Percentiles rank a stretch among this genome's conserved stretches.
Conservation (phyloP, 495 filamentous ascomycete genomes). For the Endocarpon pusillum region DNA sequence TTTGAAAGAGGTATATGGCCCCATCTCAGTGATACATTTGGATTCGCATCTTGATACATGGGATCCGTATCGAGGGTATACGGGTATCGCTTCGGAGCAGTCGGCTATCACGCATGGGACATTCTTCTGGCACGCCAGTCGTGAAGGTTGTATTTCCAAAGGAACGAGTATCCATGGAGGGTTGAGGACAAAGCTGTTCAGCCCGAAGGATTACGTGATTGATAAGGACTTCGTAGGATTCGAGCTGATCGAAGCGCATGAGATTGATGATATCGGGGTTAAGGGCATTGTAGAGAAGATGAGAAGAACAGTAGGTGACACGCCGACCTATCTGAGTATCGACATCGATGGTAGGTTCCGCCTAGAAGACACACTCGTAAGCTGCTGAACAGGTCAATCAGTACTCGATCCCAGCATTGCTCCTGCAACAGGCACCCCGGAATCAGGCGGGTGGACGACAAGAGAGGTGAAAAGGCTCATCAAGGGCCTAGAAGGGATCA, state of each 20-base stretch:
- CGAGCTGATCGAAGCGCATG: slow-evolving; percentile 9
- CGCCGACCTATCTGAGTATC: slow-evolving; percentile 14
- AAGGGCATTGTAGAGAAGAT: slow-evolving; percentile 10
- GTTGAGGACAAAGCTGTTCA: slow-evolving; percentile 12
- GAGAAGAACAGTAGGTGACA: slow-evolving; percentile 7
- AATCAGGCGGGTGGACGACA: slow-evolving; percentile 18
- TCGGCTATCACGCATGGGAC: slow-evolving; percentile 18
- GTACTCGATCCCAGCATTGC: slow-evolving; percentile 17
- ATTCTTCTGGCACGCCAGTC: slow-evolving; percentile 17
- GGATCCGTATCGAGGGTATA: slow-evolving; percentile 24
- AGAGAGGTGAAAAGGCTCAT: slow-evolving; percentile 15
- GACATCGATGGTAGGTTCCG: slow-evolving; percentile 16
- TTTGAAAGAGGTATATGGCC: slow-evolving; percentile 34
- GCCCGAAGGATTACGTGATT: slow-evolving; percentile 12
- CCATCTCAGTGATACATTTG: slow-evolving; percentile 39
- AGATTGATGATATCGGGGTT: slow-evolving; percentile 16
- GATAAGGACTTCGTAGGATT: slow-evolving; percentile 12
- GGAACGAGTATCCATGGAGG: slow-evolving; percentile 15
- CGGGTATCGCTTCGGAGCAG: slow-evolving; percentile 13
- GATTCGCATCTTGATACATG: slow-evolving; percentile 43
- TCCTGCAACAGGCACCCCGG: slow-evolving; percentile 17
- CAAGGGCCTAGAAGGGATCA: slow-evolving; percentile 14
- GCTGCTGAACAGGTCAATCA: no score
- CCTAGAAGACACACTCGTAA: no score
- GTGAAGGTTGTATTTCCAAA: slow-evolving; percentile 12